Evolutionary conservation across 257 asterid species (phyloP).

Genomic region (Haberlea rhodopensis): DNA sequence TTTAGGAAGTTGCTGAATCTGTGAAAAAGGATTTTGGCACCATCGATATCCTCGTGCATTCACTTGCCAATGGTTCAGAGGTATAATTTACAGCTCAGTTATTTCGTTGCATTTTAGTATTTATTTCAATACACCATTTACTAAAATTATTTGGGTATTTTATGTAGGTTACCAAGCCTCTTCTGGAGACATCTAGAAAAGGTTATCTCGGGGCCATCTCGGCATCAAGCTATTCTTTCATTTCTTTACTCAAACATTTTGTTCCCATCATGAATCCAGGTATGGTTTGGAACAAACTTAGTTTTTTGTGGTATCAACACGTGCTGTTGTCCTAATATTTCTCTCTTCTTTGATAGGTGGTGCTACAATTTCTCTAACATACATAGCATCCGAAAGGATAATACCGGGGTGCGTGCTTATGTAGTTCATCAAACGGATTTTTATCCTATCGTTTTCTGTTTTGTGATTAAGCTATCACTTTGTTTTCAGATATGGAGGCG

Average conservation of each 20-base stretch:
- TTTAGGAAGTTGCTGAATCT: conserved; percentile 86
- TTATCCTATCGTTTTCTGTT: no score
- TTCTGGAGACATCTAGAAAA: conserved; percentile 70
- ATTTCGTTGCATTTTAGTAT: no score
- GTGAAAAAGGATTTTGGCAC: conserved; percentile 93
- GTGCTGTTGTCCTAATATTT: not conserved
- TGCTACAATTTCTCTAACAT: conserved; percentile 62
- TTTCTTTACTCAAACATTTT: conserved; percentile 48
- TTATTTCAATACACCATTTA: no score
- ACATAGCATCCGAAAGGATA: conserved; percentile 95
- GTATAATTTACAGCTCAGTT: not conserved
- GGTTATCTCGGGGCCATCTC: conserved; percentile 57
- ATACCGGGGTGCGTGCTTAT: not conserved
- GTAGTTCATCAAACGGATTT: not conserved
- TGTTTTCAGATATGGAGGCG: conserved; percentile 36
- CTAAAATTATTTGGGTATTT: no score
- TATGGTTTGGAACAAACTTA: not conserved
- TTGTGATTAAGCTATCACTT: not conserved
- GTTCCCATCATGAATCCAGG: conserved; percentile 57
- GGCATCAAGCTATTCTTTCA: conserved; percentile 57
- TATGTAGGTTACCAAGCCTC: conserved; percentile 53
- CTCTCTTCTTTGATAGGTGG: not conserved
- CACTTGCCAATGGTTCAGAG: conserved; percentile 37
- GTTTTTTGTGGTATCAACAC: not conserved
- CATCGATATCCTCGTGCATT: conserved; percentile 95